phyloP scores from a whole-genome alignment of 805 yeast species.

The Yamadazyma tumulicola region DNA sequence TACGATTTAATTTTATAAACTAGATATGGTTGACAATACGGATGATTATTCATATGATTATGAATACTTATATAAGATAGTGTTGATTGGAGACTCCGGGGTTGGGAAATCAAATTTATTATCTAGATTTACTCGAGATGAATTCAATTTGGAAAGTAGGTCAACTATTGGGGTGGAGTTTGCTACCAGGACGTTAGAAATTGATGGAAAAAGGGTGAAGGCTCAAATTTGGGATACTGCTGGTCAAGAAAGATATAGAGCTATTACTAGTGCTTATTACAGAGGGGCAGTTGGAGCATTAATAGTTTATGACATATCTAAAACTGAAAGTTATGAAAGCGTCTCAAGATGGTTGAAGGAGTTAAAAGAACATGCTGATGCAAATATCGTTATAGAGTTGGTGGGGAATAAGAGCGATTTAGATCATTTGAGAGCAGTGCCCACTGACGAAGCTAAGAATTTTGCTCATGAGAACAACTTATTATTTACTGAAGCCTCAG shows the following conservation, averaged over 20 bases:
- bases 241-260: constrained; percentile 97
- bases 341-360: constrained; percentile 89
- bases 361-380: constrained; percentile 87
- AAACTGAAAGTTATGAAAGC: constrained; percentile 80
- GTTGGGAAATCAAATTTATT: constrained; percentile 94
- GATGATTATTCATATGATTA: constrained; percentile 59
- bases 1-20: too few relatives aligned
- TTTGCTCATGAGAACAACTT: constrained; percentile 91
- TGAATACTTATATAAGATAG: constrained; percentile 93
- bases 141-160: constrained; percentile 89
- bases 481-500: constrained; percentile 93
- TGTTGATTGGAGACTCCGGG: constrained; percentile 94
- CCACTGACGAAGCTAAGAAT: constrained; percentile 94
- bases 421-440: constrained; percentile 91
- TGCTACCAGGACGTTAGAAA: constrained; percentile 91
- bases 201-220: constrained; percentile 78
- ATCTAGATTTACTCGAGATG: constrained; percentile 92
- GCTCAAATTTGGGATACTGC: constrained; percentile 99
- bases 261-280: constrained; percentile 95
- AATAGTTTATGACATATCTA: constrained; percentile 91
- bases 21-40: constrained; percentile 40
- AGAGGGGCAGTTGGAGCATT: constrained; percentile 98
- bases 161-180: constrained; percentile 98
- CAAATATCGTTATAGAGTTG: constrained; percentile 89
- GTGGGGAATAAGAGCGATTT: constrained; percentile 92